A percentile compares a stretch with the other conserved stretches of the same genome.
These are phyloP conservation scores for Chenopodium berlandieri DNA, from an alignment of 148 eudicot genomes.

Conservation along the genomic window DNA sequence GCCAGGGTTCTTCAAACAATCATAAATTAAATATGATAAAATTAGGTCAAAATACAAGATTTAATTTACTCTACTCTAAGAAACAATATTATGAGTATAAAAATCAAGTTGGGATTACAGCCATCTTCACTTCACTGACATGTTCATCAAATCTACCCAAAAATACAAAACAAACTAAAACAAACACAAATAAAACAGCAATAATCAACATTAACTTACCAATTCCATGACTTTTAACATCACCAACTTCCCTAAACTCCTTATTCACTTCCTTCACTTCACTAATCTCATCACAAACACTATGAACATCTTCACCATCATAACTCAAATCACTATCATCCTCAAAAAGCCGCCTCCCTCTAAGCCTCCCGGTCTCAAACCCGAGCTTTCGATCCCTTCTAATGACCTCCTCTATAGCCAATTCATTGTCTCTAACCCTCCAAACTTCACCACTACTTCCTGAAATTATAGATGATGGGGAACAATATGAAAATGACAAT, in stretches of 20 bases:
- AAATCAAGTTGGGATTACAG: conserved; percentile 14
- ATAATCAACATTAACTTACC: background rate
- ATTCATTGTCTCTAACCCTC: conserved; percentile 33
- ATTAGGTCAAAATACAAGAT: background rate
- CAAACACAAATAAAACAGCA: conserved; percentile 9
- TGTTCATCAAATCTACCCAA: background rate
- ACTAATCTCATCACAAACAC: conserved; percentile 5
- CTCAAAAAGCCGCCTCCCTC: conserved; percentile 35
- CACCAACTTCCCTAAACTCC: background rate
- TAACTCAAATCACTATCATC: conserved; percentile 19
- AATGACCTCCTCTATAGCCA: conserved; percentile 21
- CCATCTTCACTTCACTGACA: background rate
- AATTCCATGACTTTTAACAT: background rate
- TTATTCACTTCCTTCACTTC: background rate
- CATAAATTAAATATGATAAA: background rate
- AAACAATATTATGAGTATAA: background rate
- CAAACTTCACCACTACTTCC: conserved; percentile 23
- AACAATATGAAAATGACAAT: background rate
- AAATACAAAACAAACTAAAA: conserved; percentile 1
- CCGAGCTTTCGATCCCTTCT: conserved; percentile 13
- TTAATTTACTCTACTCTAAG: background rate
- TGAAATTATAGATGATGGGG: conserved; percentile 7
- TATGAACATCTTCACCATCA: conserved; percentile 6
- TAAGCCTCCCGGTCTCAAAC: conserved; percentile 20
- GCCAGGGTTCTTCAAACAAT: background rate